Evolutionary conservation across 1,284 basidiomycete species (phyloP).

Genomic region (Moesziomyces globuligerus): DNA sequence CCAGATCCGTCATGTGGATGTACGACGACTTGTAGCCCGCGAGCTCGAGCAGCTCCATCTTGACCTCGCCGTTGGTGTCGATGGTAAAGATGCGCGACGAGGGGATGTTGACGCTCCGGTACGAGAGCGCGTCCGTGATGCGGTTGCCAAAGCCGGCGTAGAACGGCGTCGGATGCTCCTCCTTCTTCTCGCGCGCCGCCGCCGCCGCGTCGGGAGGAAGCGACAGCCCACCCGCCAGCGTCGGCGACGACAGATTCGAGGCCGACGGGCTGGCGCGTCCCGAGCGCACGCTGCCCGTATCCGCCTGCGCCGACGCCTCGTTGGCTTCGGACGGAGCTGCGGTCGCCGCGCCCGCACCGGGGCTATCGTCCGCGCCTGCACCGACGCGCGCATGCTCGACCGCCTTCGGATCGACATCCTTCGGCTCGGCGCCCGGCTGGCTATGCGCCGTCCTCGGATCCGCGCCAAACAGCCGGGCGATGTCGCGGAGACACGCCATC

Average conservation of each 20-base stretch:
- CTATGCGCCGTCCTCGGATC: conserved; percentile 31
- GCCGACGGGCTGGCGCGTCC: conserved; percentile 1
- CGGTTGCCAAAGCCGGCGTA: conserved; percentile 98
- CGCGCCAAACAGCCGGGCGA: conserved; percentile 88
- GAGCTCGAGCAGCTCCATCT: conserved; percentile 93
- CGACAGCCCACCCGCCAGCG: conserved; percentile 3
- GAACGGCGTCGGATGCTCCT: conserved; percentile 74
- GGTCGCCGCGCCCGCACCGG: conserved; percentile 30
- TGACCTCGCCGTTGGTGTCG: conserved; percentile 92
- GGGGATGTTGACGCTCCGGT: conserved; percentile 93
- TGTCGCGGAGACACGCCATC: conserved; percentile 98
- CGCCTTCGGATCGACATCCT: conserved; percentile 5
- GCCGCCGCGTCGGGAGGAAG: neutral
- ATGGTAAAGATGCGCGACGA: conserved; percentile 97
- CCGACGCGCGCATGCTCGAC: conserved; percentile 12
- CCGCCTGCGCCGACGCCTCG: neutral
- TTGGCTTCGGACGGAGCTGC: conserved; percentile 3
- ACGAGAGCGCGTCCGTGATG: conserved; percentile 96
- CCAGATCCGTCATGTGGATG: conserved; percentile 97
- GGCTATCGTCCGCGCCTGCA: conserved; percentile 10
- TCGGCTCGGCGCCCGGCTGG: conserved; percentile 25
- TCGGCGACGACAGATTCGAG: conserved; percentile 14
- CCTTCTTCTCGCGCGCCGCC: conserved; percentile 61
- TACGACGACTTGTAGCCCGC: conserved; percentile 98
- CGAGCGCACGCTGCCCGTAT: conserved; percentile 66